Evolutionary conservation across 495 filamentous ascomycete species (phyloP), one percentile per base, ranked within the genome.

Genomic region (Aspergillus indologenus): DNA sequence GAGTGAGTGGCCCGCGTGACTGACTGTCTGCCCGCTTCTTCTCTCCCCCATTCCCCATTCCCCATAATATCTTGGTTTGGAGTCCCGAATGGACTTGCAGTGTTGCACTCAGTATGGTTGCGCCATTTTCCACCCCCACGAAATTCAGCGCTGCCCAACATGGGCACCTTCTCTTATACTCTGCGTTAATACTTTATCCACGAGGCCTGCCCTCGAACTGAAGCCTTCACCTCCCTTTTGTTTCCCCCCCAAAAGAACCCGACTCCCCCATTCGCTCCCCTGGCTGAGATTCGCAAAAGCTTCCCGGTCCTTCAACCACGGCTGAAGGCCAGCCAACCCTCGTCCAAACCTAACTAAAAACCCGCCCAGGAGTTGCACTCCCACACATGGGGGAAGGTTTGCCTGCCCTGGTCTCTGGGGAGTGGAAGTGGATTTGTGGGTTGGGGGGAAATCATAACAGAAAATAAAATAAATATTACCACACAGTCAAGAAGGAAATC

Each of bases 191-290:
- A 40, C 34, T 40, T 14, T 40, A 9, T 29, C 26, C 26, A n/a
- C n/a, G n/a, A n/a, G n/a, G n/a, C n/a, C n/a, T n/a, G n/a, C n/a
- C n/a, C n/a, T n/a, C n/a, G n/a, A n/a, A n/a, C n/a, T n/a, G n/a
- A n/a, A n/a, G n/a, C n/a, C n/a, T n/a, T n/a, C n/a, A 29, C 26
- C 26, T 9, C 26, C 26, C 26, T 29, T 23, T 12, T 12, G 3
- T 15, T 3, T 8, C 45, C 47, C 15, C 47, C 15, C 20, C 21
- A 23, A 15, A 20, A 20, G 12, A 21, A 46, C 19, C 49, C 49
- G 43, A 31, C 17, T 29, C 54, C 19, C 54, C 49, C 44, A 48
- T 56, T 56, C 43, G 53, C 26, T 17, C 53, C 43, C 20, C 20
- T 23, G 20, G n/a, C 22, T 11, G 12, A n/a, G n/a, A n/a, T n/a